Evolutionary conservation across 2,329 filamentous ascomycete species (phyloP).

Genomic region (Leptodontidium sp.): DNA sequence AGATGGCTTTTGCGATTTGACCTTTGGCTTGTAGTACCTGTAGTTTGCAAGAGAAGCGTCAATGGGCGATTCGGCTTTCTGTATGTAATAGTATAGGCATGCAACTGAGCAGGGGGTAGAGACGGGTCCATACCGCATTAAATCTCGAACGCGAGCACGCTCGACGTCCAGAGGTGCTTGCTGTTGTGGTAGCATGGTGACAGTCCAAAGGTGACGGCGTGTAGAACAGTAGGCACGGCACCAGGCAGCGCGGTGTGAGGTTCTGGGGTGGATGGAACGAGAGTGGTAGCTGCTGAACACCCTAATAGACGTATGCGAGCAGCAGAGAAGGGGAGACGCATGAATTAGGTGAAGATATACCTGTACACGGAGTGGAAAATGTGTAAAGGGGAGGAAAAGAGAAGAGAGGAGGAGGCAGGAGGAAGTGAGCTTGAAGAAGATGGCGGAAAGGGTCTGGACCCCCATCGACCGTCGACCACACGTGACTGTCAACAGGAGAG

Average conservation of each 20-base stretch:
- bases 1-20: not conserved
- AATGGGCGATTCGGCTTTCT: no score
- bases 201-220: not conserved
- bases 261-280: not conserved
- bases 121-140: not conserved
- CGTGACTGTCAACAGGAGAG: no score
- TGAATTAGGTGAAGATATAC: not conserved
- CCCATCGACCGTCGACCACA: no score
- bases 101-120: not conserved
- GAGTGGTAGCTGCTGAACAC: not conserved
- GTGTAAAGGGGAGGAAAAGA: not conserved
- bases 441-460: no score
- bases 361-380: not conserved
- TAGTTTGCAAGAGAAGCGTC: not conserved
- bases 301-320: not conserved
- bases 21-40: slow-evolving; percentile 13
- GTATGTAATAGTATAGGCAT: no score
- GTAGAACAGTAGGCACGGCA: not conserved
- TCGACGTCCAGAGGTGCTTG: slow-evolving; percentile 7
- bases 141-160: slow-evolving; percentile 15
- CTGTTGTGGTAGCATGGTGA: slow-evolving; percentile 8
- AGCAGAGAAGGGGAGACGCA: not conserved
- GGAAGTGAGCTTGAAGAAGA: not conserved
- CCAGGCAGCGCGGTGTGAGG: not conserved
- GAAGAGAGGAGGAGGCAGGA: not conserved